phyloP scores from a whole-genome alignment of 2,329 filamentous ascomycete genomes.

The Esteya vermicola region DNA sequence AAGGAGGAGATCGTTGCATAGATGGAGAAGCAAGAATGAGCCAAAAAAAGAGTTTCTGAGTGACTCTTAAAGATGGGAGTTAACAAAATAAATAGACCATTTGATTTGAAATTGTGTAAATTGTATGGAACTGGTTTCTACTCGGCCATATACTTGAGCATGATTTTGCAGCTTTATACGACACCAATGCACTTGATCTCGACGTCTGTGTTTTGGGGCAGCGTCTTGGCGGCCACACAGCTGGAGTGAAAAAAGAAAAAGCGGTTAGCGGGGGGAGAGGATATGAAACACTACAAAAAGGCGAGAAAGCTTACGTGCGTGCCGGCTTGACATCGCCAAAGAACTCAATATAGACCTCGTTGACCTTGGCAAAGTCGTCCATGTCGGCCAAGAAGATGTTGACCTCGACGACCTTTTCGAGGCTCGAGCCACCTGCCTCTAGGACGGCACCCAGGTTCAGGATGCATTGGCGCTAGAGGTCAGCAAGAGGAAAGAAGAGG shows the following conservation, averaged over 20 bases:
- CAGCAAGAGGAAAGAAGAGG: too few relatives aligned
- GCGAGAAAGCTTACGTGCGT: conserved; percentile 20
- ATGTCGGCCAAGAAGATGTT: conserved; percentile 86
- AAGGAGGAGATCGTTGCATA: conserved; percentile 11
- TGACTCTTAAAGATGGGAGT: too few relatives aligned
- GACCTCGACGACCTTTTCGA: conserved; percentile 76
- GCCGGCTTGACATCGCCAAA: conserved; percentile 19
- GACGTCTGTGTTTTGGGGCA: conserved; percentile 72
- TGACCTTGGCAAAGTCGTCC: conserved; percentile 67
- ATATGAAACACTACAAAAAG: background rate
- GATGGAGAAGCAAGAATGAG: too few relatives aligned
- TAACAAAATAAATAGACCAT: too few relatives aligned
- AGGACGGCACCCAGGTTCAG: conserved; percentile 33
- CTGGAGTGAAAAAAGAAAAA: conserved; percentile 12
- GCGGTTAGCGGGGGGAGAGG: background rate
- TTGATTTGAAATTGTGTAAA: too few relatives aligned
- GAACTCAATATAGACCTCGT: conserved; percentile 53
- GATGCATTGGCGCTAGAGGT: conserved; percentile 42
- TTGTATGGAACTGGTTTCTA: too few relatives aligned
- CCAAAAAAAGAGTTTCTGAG: too few relatives aligned
- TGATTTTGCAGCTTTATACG: background rate
- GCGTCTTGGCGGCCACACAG: conserved; percentile 78
- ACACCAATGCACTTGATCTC: conserved; percentile 76
- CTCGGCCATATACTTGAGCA: background rate
- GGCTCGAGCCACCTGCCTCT: conserved; percentile 11